A percentile compares a stretch with the other conserved stretches of the same genome.
Evolutionary conservation across 305 asterid genomes (phyloP).

Genomic region (Solanum aculeatissimum): DNA sequence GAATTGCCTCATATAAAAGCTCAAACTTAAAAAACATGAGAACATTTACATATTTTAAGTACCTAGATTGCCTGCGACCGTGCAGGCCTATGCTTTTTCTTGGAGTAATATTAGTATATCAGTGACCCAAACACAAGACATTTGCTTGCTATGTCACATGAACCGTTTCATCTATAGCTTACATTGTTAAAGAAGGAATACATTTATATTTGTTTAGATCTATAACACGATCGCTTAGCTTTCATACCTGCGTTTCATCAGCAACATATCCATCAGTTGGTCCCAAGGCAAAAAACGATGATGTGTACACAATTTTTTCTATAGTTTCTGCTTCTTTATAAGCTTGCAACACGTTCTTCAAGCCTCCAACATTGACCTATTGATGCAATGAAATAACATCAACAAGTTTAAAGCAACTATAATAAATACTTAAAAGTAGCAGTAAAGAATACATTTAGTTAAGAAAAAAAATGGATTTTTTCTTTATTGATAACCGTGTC

Average conservation of each 20-base stretch:
- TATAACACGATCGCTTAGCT: neutral
- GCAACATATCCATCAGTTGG: slow-evolving; percentile 72
- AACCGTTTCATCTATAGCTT: neutral
- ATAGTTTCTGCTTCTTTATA: slow-evolving; percentile 40
- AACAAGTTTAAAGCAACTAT: neutral
- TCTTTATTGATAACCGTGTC: neutral
- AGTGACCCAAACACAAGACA: too few relatives aligned
- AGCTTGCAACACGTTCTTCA: slow-evolving; percentile 68
- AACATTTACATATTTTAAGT: neutral
- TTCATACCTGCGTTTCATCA: slow-evolving; percentile 64
- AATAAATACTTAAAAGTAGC: neutral
- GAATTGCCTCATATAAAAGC: neutral
- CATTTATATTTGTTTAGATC: neutral
- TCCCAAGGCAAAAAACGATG: slow-evolving; percentile 88
- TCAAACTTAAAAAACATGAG: neutral
- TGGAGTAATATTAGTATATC: neutral
- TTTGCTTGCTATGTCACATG: neutral
- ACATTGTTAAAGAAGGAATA: neutral
- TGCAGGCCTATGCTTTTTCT: neutral
- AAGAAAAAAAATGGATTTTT: neutral
- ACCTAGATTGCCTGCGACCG: neutral
- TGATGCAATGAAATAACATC: neutral
- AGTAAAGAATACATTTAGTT: neutral
- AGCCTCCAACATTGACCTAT: slow-evolving; percentile 86
- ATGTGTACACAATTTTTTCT: slow-evolving; percentile 71